phyloP scores from a whole-genome alignment of 129 eudicot species.

The Flaveria sonorensis region DNA sequence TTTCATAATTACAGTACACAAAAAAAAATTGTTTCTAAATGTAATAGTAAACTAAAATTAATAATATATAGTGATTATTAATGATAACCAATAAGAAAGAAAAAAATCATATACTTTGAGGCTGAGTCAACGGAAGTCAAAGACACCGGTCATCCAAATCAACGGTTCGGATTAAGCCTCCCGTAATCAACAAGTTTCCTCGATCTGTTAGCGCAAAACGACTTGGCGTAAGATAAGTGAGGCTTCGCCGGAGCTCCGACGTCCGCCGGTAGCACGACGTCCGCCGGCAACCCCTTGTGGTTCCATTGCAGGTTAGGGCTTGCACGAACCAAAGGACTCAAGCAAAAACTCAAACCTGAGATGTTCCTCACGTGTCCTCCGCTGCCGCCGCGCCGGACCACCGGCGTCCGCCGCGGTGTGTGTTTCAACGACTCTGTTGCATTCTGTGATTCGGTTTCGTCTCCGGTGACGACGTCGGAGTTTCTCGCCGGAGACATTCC shows the following conservation, averaged over 20 bases:
- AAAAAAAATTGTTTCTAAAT: background rate
- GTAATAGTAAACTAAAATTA: background rate
- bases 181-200: constrained; percentile 83
- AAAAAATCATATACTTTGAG: constrained; percentile 40
- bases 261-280: constrained; percentile 46
- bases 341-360: constrained; percentile 50
- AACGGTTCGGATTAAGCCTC: constrained; percentile 51
- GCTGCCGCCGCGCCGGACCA: constrained; percentile 35
- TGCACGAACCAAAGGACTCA: constrained; percentile 73
- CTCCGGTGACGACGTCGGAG: constrained; percentile 44
- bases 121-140: constrained; percentile 29
- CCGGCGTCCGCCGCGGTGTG: constrained; percentile 56
- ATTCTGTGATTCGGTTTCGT: constrained; percentile 39
- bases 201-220: constrained; percentile 66
- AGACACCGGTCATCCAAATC: constrained; percentile 47
- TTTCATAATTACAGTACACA: constrained; percentile 27
- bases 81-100: constrained; percentile 24
- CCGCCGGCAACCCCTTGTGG: constrained; percentile 57
- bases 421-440: constrained; percentile 50
- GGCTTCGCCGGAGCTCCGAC: constrained; percentile 51
- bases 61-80: background rate
- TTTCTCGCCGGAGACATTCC: constrained; percentile 76
- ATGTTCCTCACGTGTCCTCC: constrained; percentile 38
- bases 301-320: constrained; percentile 69
- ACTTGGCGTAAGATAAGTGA: constrained; percentile 44